Conservation (phyloP, 2,329 filamentous ascomycete species). For the Periconia sp. region DNA sequence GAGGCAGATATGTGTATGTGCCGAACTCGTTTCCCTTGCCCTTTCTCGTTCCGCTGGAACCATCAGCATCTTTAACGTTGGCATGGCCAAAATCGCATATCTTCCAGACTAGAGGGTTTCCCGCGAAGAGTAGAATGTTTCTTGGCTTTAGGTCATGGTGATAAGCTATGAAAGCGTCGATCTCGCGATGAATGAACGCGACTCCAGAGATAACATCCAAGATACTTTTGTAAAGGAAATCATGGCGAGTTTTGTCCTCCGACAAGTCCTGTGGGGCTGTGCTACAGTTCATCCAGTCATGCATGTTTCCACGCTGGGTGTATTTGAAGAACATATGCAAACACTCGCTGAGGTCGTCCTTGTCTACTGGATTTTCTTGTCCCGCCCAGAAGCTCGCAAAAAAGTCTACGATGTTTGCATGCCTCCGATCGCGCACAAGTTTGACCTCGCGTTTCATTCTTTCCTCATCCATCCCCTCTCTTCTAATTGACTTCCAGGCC, state of each 20-base stretch:
- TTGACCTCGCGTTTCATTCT: slow-evolving; percentile 1
- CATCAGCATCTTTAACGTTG: neutral
- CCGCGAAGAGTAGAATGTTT: slow-evolving; percentile 30
- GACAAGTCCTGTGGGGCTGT: neutral
- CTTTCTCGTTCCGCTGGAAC: neutral
- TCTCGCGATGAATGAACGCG: slow-evolving; percentile 1
- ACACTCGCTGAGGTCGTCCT: neutral
- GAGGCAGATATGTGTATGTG: slow-evolving; percentile 3
- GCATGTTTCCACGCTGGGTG: neutral
- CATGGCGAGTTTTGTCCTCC: neutral
- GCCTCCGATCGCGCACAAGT: neutral
- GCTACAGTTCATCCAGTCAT: neutral
- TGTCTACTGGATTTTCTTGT: neutral
- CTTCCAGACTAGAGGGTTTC: slow-evolving; percentile 2
- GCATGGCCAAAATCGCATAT: slow-evolving; percentile 30
- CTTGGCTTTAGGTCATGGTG: slow-evolving; percentile 37
- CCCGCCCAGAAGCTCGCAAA: slow-evolving; percentile 4
- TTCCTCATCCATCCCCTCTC: neutral
- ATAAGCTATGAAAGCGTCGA: neutral
- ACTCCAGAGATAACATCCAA: slow-evolving; percentile 1
- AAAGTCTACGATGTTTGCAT: slow-evolving; percentile 1
- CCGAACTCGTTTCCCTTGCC: neutral
- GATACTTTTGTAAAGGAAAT: neutral
- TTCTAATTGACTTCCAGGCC: neutral
- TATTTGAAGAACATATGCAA: neutral